Conservation (phyloP, 768 basidiomycete genomes). For the Russula sp. region DNA sequence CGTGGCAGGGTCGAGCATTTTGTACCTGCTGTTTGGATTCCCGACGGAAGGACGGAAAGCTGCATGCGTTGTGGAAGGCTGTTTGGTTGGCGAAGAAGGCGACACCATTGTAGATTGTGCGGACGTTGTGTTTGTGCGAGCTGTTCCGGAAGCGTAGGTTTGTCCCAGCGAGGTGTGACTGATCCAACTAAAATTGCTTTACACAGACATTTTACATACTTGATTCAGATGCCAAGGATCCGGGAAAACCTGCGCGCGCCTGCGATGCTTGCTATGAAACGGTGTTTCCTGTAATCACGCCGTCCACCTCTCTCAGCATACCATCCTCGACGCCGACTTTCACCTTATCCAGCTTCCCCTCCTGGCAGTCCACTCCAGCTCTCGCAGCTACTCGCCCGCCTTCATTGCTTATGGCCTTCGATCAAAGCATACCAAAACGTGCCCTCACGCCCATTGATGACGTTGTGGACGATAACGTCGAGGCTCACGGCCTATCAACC, state of each 20-base stretch:
- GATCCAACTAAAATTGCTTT: constrained; percentile 6
- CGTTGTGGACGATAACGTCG: constrained; percentile 7
- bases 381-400: constrained; percentile 24
- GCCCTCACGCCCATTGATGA: constrained; percentile 25
- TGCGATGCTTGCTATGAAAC: constrained; percentile 85
- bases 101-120: constrained; percentile 85
- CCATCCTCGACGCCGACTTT: constrained; percentile 36
- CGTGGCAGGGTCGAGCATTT: constrained; percentile 68
- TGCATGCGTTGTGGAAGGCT: constrained; percentile 80
- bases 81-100: constrained; percentile 73
- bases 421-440: constrained; percentile 28
- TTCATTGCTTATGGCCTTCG: constrained; percentile 39
- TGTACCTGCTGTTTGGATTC: constrained; percentile 90
- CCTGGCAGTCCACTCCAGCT: constrained; percentile 48
- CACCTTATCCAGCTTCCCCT: constrained; percentile 49
- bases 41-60: constrained; percentile 71
- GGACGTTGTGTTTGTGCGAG: constrained; percentile 79
- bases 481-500: not conserved
- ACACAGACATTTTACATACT: constrained; percentile 77
- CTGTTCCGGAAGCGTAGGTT: constrained; percentile 70
- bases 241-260: constrained; percentile 62
- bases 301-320: constrained; percentile 21
- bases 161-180: not conserved
- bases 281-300: constrained; percentile 62
- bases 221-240: constrained; percentile 42